Conservation (phyloP, 257 asterid genomes). For the Solanum lycopersicoides region DNA sequence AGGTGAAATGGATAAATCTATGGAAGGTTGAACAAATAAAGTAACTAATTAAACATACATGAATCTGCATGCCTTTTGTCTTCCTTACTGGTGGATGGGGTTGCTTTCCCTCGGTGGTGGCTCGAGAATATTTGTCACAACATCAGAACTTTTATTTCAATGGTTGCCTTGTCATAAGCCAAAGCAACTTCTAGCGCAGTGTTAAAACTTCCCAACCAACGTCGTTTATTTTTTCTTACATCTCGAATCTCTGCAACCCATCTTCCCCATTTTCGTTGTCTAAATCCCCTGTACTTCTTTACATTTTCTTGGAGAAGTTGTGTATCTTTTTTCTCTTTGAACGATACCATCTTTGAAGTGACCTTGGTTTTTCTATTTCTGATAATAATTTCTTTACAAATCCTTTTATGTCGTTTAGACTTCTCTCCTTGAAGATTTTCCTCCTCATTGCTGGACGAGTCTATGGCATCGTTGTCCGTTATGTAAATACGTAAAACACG, state of each 20-base stretch:
- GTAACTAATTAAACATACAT: not conserved
- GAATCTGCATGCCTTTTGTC: not conserved
- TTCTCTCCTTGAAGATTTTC: not conserved
- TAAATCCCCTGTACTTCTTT: not conserved
- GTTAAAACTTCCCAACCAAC: not conserved
- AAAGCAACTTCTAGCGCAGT: not conserved
- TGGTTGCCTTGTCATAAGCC: not conserved
- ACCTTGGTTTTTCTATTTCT: not conserved
- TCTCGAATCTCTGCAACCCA: not conserved
- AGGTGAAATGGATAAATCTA: not conserved
- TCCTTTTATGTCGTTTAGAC: not conserved
- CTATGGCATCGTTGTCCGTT: not conserved
- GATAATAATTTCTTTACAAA: not conserved
- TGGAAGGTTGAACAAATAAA: not conserved
- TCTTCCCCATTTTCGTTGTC: not conserved
- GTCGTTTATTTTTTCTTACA: not conserved
- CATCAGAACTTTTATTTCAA: not conserved
- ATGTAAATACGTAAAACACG: not conserved
- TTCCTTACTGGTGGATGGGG: not conserved
- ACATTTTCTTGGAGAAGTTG: not conserved
- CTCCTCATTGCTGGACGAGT: not conserved
- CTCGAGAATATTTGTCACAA: not conserved
- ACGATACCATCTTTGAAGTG: not conserved
- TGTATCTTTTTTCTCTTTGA: not conserved
- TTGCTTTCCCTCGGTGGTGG: not conserved